Conservation (phyloP, 805 yeast genomes). For the Cyberlindnera misumaiensis region DNA sequence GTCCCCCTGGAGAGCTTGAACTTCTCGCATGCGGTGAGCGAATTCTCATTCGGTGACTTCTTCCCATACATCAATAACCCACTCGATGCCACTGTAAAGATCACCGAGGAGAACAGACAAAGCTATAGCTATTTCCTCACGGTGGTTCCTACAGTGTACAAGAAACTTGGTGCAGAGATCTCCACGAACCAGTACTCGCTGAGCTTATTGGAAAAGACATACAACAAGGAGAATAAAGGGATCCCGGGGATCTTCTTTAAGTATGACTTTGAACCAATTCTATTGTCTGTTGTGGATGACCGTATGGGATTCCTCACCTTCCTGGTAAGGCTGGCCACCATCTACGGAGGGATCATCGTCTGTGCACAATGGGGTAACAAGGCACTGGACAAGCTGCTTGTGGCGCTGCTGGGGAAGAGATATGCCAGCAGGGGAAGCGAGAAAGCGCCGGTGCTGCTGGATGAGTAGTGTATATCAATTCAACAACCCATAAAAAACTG, state of each 20-base stretch:
- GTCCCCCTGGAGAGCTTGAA: conserved; percentile 50
- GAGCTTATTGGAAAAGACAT: conserved; percentile 39
- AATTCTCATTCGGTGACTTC: conserved; percentile 85
- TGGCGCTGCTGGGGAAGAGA: conserved; percentile 51
- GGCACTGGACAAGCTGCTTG: conserved; percentile 46
- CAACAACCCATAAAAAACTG: too few relatives aligned
- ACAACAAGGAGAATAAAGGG: conserved; percentile 17
- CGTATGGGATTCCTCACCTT: conserved; percentile 76
- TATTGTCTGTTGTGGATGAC: conserved; percentile 58
- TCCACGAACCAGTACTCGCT: conserved; percentile 85
- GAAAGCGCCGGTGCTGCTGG: conserved; percentile 14
- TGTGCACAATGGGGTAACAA: conserved; percentile 60
- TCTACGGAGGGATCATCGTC: conserved; percentile 74
- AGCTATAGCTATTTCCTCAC: conserved; percentile 61
- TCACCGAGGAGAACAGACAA: conserved; percentile 41
- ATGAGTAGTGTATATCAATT: conserved; percentile 4
- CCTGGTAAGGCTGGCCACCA: conserved; percentile 69
- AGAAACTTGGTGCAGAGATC: conserved; percentile 60
- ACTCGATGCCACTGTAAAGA: conserved; percentile 68
- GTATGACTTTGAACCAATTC: conserved; percentile 86
- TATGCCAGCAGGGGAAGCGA: conserved; percentile 26
- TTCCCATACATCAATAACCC: conserved; percentile 85
- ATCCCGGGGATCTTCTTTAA: conserved; percentile 77
- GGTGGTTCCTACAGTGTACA: conserved; percentile 79
- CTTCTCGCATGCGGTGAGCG: conserved; percentile 79